Evolutionary conservation across 306 rosid genomes (phyloP).

Genomic region (Quercus variabilis): DNA sequence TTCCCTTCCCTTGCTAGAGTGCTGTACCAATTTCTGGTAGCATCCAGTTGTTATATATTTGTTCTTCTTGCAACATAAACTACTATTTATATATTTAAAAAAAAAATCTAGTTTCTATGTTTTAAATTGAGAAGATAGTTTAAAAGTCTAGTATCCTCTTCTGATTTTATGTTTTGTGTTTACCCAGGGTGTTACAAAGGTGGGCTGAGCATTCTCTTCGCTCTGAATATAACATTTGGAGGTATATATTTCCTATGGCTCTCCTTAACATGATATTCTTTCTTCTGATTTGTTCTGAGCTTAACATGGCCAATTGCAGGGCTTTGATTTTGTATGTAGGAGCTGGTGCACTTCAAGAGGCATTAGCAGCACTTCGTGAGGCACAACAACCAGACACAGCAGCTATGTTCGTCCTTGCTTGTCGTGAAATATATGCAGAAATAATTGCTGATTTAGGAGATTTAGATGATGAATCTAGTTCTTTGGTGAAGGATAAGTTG

Average conservation of each 20-base stretch:
- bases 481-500: conserved; percentile 41
- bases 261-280: neutral
- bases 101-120: neutral
- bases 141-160: conserved; percentile 16
- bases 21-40: neutral
- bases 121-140: conserved; percentile 10
- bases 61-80: neutral
- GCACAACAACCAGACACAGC: conserved; percentile 92
- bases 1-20: neutral
- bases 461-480: conserved; percentile 48
- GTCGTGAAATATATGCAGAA: conserved; percentile 80
- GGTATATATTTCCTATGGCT: conserved; percentile 41
- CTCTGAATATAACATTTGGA: conserved; percentile 86
- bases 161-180: conserved; percentile 22
- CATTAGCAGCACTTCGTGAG: conserved; percentile 89
- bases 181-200: conserved; percentile 84
- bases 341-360: conserved; percentile 94
- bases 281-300: conserved; percentile 25
- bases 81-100: neutral
- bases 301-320: conserved; percentile 48
- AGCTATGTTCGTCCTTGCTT: conserved; percentile 90
- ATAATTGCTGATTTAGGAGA: conserved; percentile 44
- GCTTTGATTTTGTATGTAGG: conserved; percentile 88
- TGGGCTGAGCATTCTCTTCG: conserved; percentile 82
- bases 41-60: neutral